phyloP scores from a whole-genome alignment of 1,139 yeast species.

The Yamadazyma triangularis region DNA sequence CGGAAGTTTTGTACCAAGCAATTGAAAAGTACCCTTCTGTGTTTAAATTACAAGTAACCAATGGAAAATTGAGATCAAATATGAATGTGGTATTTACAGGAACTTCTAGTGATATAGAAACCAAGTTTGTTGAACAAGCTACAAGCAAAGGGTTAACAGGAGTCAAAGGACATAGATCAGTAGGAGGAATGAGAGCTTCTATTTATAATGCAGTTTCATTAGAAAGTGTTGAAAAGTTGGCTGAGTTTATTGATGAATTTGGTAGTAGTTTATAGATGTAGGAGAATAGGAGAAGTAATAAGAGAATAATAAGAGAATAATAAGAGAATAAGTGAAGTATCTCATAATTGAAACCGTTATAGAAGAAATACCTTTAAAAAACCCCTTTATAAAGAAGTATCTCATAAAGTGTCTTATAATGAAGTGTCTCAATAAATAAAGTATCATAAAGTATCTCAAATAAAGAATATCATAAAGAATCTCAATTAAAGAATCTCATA shows the following conservation, averaged over 20 bases:
- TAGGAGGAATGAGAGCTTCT: slow-evolving; percentile 95
- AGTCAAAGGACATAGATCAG: slow-evolving; percentile 93
- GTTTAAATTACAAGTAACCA: slow-evolving; percentile 63
- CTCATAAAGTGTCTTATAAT: too few species aligned
- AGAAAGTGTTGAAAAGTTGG: slow-evolving; percentile 58
- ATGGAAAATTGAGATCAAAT: slow-evolving; percentile 57
- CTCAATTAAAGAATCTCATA: too few species aligned
- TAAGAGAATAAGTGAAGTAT: too few species aligned
- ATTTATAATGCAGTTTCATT: slow-evolving; percentile 80
- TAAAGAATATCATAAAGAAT: too few species aligned
- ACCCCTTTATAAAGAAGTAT: too few species aligned
- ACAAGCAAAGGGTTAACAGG: slow-evolving; percentile 56
- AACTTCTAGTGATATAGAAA: slow-evolving; percentile 57
- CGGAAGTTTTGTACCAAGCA: slow-evolving; percentile 55
- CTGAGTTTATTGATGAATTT: slow-evolving; percentile 53
- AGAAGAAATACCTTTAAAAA: too few species aligned
- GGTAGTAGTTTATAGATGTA: too few species aligned
- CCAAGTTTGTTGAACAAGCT: slow-evolving; percentile 57
- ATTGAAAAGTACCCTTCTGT: slow-evolving; percentile 63
- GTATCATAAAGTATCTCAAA: too few species aligned
- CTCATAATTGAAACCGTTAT: too few species aligned
- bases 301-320: too few species aligned
- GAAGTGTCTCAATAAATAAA: too few species aligned
- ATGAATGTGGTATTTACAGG: slow-evolving; percentile 94
- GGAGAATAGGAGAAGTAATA: too few species aligned